Percentiles rank a stretch among this genome's conserved stretches.
phyloP scores from a whole-genome alignment of 169 alveolate genomes.

The Toxoplasma gondii region DNA sequence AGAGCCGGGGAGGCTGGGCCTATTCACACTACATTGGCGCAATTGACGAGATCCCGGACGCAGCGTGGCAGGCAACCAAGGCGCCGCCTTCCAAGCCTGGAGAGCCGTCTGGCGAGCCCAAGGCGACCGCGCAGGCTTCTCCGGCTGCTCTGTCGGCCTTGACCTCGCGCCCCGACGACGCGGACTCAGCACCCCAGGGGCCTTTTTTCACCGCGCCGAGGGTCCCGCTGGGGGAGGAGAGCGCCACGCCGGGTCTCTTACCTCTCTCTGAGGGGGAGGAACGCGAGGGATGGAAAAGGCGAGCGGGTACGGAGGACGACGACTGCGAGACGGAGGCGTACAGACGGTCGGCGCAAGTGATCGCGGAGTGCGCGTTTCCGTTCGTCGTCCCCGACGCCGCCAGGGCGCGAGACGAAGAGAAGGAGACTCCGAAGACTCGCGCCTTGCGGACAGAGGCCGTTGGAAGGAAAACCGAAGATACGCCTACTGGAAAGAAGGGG shows the following conservation, averaged over 20 bases:
- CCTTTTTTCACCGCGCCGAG: neutral
- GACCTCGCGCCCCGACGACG: too few relatives aligned
- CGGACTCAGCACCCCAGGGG: neutral
- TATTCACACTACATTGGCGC: slow-evolving; percentile 19
- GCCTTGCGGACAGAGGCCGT: neutral
- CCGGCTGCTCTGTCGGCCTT: too few relatives aligned
- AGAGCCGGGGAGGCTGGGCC: slow-evolving; percentile 11
- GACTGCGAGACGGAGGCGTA: neutral
- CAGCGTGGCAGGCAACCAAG: neutral
- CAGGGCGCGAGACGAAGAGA: neutral
- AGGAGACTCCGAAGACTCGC: neutral
- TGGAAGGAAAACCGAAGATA: neutral
- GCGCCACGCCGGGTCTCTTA: neutral
- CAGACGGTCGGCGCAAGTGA: neutral
- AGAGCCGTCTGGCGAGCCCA: neutral
- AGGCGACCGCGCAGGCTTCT: too few relatives aligned
- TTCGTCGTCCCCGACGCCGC: neutral
- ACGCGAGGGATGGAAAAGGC: neutral
- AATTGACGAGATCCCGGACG: neutral
- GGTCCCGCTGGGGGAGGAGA: neutral
- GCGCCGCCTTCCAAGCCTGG: neutral
- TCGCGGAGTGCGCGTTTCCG: neutral
- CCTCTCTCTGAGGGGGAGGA: neutral
- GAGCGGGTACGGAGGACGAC: neutral
- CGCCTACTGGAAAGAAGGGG: neutral